A percentile compares a stretch with the other conserved stretches of the same genome.
phyloP scores from a whole-genome alignment of 2,329 filamentous ascomycete species.

The Aspergillus glaucus region DNA sequence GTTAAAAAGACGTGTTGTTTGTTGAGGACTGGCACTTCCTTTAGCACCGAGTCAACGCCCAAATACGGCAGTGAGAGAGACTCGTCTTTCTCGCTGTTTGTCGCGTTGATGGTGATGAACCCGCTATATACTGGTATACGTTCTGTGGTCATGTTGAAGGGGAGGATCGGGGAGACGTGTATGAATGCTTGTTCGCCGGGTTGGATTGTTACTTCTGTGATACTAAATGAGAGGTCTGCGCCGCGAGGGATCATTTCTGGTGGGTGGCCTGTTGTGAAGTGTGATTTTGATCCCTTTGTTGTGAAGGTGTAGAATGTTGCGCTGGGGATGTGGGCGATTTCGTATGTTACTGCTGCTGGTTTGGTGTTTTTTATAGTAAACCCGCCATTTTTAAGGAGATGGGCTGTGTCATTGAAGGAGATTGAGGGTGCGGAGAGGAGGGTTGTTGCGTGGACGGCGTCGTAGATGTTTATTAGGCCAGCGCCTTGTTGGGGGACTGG shows the following conservation, averaged over 20 bases:
- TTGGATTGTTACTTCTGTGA: not conserved
- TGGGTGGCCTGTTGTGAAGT: not conserved
- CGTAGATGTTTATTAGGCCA: slow-evolving; percentile 55
- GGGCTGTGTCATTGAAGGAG: slow-evolving; percentile 58
- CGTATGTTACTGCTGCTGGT: not conserved
- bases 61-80: slow-evolving; percentile 27
- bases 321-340: slow-evolving; percentile 45
- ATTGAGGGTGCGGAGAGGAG: slow-evolving; percentile 52
- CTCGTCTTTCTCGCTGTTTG: slow-evolving; percentile 10
- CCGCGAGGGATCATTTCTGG: not conserved
- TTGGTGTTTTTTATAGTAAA: not conserved
- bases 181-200: not conserved
- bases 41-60: slow-evolving; percentile 19
- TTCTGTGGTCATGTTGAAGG: not conserved
- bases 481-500: slow-evolving; percentile 57
- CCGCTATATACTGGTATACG: slow-evolving; percentile 28
- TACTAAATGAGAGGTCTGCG: not conserved
- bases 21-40: slow-evolving; percentile 12
- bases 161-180: not conserved
- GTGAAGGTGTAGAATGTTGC: slow-evolving; percentile 49
- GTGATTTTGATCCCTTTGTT: slow-evolving; percentile 5
- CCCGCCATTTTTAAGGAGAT: slow-evolving; percentile 35
- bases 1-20: not conserved
- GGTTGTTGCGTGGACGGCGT: slow-evolving; percentile 51
- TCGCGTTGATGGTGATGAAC: slow-evolving; percentile 22